Conservation (phyloP, 2,329 filamentous ascomycete genomes). For the Sclerotinia minor region DNA sequence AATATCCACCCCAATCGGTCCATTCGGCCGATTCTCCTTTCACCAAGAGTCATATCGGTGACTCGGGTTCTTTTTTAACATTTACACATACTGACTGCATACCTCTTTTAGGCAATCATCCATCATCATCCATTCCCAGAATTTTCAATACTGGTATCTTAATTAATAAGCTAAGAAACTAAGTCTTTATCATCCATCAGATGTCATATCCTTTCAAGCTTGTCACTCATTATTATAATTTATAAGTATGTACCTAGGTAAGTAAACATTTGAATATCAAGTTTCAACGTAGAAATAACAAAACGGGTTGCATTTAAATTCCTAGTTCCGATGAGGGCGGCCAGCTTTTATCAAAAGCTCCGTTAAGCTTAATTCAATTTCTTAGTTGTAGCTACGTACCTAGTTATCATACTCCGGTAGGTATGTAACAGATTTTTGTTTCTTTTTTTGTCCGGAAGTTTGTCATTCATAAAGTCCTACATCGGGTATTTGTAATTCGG, state of each 20-base stretch:
- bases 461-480: no score
- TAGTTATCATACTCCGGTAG: not conserved
- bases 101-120: not conserved
- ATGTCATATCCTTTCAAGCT: not conserved
- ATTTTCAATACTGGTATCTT: not conserved
- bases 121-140: not conserved
- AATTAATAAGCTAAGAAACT: not conserved
- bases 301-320: not conserved
- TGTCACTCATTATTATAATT: not conserved
- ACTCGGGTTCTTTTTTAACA: not conserved
- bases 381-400: no score
- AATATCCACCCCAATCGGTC: slow-evolving; percentile 1
- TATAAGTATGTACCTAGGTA: no score
- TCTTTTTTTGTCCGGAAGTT: not conserved
- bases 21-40: slow-evolving; percentile 6
- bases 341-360: slow-evolving; percentile 19
- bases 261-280: no score
- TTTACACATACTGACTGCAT: not conserved
- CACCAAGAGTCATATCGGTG: not conserved
- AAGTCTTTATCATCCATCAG: not conserved
- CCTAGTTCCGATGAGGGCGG: not conserved
- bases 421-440: not conserved
- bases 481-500: not conserved
- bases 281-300: no score
- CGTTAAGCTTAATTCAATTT: slow-evolving; percentile 6